A percentile compares a stretch with the other conserved stretches of the same genome.
phyloP scores from a whole-genome alignment of 164 flowering plant species.

The Stephania yunnanensis region DNA sequence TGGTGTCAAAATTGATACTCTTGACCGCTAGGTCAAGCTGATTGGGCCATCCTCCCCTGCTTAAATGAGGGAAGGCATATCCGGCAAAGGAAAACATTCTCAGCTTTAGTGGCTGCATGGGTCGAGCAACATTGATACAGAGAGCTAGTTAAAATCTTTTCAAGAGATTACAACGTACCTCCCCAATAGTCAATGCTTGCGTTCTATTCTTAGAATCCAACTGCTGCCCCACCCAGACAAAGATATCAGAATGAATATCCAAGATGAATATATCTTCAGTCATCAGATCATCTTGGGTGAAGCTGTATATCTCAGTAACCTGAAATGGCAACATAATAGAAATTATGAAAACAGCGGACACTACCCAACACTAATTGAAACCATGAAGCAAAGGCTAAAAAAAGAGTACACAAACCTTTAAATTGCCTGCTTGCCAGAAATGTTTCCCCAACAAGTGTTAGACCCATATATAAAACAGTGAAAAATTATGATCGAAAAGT shows the following conservation, averaged over 20 bases:
- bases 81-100: neutral
- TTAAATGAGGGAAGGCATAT: neutral
- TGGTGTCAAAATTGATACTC: neutral
- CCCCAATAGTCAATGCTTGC: constrained; percentile 78
- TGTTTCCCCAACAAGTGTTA: constrained; percentile 19
- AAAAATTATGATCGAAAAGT: neutral
- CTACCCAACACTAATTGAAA: neutral
- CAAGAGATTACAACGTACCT: constrained; percentile 39
- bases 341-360: neutral
- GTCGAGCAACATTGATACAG: neutral
- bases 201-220: constrained; percentile 58
- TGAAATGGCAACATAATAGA: constrained; percentile 29
- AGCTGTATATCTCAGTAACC: constrained; percentile 84
- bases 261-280: constrained; percentile 90
- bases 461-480: constrained; percentile 6
- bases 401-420: constrained; percentile 57
- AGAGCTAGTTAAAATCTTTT: neutral
- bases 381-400: constrained; percentile 1
- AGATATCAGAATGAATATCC: constrained; percentile 85
- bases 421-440: constrained; percentile 48
- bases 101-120: neutral
- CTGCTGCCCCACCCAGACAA: constrained; percentile 93
- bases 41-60: neutral
- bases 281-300: constrained; percentile 95
- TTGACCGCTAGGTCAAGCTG: neutral